Conservation (phyloP, 768 basidiomycete genomes). For the Fistulinella prunicolor region DNA sequence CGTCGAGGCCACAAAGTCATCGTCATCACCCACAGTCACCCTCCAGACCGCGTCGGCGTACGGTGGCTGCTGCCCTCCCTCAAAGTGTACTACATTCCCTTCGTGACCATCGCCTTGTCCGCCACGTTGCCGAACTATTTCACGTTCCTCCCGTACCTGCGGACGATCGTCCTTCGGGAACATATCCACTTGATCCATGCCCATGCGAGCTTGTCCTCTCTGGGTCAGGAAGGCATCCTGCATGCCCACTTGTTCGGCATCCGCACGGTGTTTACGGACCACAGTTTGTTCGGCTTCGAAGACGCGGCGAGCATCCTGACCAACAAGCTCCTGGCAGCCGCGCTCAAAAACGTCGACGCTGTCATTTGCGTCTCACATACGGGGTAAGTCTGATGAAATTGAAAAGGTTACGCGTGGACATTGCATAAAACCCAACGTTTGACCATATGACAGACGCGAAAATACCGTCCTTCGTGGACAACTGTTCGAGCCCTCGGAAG, state of each 20-base stretch:
- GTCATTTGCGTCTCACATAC: slow-evolving; percentile 97
- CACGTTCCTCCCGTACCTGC: slow-evolving; percentile 86
- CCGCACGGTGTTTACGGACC: slow-evolving; percentile 94
- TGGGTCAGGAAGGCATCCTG: slow-evolving; percentile 90
- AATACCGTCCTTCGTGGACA: slow-evolving; percentile 90
- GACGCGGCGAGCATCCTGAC: slow-evolving; percentile 97
- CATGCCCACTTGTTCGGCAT: slow-evolving; percentile 86
- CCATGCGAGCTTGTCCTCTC: slow-evolving; percentile 85
- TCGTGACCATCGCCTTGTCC: slow-evolving; percentile 82
- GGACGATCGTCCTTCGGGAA: slow-evolving; percentile 85
- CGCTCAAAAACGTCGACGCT: slow-evolving; percentile 87
- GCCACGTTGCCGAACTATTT: slow-evolving; percentile 96
- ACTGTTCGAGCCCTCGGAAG: slow-evolving; percentile 53
- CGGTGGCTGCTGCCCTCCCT: slow-evolving; percentile 85
- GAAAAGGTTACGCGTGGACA: not conserved
- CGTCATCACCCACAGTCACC: slow-evolving; percentile 90
- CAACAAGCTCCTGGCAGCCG: slow-evolving; percentile 88
- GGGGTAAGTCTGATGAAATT: slow-evolving; percentile 56
- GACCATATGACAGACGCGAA: slow-evolving; percentile 65
- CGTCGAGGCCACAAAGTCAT: slow-evolving; percentile 88
- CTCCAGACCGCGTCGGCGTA: slow-evolving; percentile 80
- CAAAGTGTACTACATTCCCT: slow-evolving; percentile 94
- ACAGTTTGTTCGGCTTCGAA: slow-evolving; percentile 94
- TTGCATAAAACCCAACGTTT: not conserved
- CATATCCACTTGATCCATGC: slow-evolving; percentile 85